Base-by-base conservation (phyloP, 2,329 filamentous ascomycete genomes). In the Endothia cerciana region DNA sequence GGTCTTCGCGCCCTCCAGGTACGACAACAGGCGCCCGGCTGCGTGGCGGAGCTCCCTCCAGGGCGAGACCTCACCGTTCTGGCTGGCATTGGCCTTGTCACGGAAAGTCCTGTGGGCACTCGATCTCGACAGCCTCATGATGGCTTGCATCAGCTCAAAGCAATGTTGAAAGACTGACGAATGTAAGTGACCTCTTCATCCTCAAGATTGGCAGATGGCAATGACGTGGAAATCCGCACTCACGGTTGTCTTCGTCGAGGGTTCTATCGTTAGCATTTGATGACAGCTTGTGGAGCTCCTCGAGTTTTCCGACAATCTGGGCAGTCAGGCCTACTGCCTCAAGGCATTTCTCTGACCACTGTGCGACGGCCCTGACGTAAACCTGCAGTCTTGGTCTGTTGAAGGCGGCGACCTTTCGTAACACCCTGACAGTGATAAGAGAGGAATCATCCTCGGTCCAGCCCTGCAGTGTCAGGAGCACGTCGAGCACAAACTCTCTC, bases 41-140 rank as follows among this genome's bases (percentile, higher is more conserved):
- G 70, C 65, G 62, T 76, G 74, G 4, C 71, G 71, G 13, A 74
- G 41, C 13, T 74, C 70, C 10, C 43, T 62, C 74, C 74, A 76
- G 51, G 36, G 25, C 17, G 63, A 41, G 28, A n/a, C 66, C 68
- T 60, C 38, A 0, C 63, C 41, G n/a, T 33, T 47, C n/a, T 41
- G 60, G 41, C 33, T 62, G 19, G 41, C 40, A 1, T 56, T 62
- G 1, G 69, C 67, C 40, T 71, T 72, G 17, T 43, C 55, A 33
- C 68, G 69, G 36, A 73, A 28, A 19, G 70, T 69, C 0, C 47
- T 63, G 19, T 70, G 62, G 2, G 70, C 60, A 0, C 45, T 49
- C n/a, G 60, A 62, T 15, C 40, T 61, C 0, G 64, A 66, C 22
- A 66, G 47, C 2, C 11, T 13, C 43, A 30, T 56, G 30, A 64